A percentile compares a stretch with the other conserved stretches of the same genome.
These are phyloP conservation scores for Beta corolliflora DNA, from an alignment of 179 eudicot species.

Conservation along the genomic window DNA sequence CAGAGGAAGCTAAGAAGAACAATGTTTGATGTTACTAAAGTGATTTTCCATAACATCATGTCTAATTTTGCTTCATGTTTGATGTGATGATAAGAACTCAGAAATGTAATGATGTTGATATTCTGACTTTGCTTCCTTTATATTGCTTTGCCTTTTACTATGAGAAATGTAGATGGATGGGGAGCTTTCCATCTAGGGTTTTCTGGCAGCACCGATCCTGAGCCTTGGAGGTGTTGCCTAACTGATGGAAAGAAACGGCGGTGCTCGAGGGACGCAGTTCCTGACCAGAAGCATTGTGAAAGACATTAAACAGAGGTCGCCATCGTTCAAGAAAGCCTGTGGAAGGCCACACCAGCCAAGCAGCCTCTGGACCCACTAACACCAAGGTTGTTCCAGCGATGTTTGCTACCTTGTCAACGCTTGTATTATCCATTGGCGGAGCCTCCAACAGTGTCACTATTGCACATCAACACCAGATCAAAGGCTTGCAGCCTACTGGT, in stretches of 20 bases:
- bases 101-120: not conserved
- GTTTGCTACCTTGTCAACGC: constrained; percentile 45
- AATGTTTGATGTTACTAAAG: not conserved
- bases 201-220: constrained; percentile 82
- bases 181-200: constrained; percentile 79
- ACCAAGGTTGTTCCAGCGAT: constrained; percentile 39
- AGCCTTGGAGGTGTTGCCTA: constrained; percentile 94
- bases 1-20: constrained; percentile 25
- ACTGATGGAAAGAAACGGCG: constrained; percentile 99
- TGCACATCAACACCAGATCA: constrained; percentile 47
- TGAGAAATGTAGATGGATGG: constrained; percentile 72
- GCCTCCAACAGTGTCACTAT: constrained; percentile 47
- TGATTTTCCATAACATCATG: not conserved
- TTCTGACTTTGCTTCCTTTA: constrained; percentile 7
- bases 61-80: not conserved
- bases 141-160: constrained; percentile 15
- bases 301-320: constrained; percentile 97
- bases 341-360: constrained; percentile 89
- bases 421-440: constrained; percentile 40
- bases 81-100: not conserved
- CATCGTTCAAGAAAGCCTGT: constrained; percentile 99
- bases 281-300: constrained; percentile 92
- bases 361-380: constrained; percentile 55
- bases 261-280: constrained; percentile 91
- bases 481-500: constrained; percentile 50